Evolutionary conservation across 805 yeast species (phyloP).

Genomic region (Wickerhamomyces mucosus): DNA sequence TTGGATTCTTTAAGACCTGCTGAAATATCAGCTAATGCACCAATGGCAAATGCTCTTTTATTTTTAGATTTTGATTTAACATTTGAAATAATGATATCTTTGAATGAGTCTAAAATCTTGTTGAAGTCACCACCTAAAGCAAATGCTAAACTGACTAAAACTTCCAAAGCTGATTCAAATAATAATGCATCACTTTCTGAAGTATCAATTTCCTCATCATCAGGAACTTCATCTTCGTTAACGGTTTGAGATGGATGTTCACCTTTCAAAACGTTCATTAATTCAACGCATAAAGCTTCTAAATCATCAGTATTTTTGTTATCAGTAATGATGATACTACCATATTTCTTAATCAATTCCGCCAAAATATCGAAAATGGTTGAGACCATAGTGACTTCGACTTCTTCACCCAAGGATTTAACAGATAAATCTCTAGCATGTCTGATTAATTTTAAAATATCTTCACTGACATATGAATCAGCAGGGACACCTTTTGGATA

Average conservation of each 20-base stretch:
- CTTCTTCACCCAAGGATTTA: constrained; percentile 62
- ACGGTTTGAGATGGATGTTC: constrained; percentile 78
- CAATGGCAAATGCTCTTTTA: constrained; percentile 78
- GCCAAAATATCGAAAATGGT: constrained; percentile 66
- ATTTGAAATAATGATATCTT: constrained; percentile 48
- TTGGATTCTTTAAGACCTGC: constrained; percentile 59
- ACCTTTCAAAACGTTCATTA: constrained; percentile 67
- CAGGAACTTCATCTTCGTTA: constrained; percentile 52
- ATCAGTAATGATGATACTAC: constrained; percentile 61
- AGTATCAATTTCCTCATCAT: constrained; percentile 48
- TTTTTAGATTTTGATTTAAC: constrained; percentile 53
- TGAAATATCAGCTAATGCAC: constrained; percentile 85
- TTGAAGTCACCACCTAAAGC: constrained; percentile 75
- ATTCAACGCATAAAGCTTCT: constrained; percentile 59
- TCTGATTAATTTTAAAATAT: constrained; percentile 48
- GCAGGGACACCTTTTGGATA: constrained; percentile 59
- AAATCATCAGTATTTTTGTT: constrained; percentile 46
- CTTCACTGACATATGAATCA: constrained; percentile 48
- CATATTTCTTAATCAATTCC: constrained; percentile 59
- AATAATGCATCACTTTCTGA: constrained; percentile 58
- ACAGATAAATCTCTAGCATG: constrained; percentile 61
- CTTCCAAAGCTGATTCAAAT: constrained; percentile 80
- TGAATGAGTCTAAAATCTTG: constrained; percentile 63
- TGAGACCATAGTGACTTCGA: constrained; percentile 74
- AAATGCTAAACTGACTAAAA: constrained; percentile 63